Base-by-base conservation (phyloP, 2,329 filamentous ascomycete genomes). In the Fusarium foetens region DNA sequence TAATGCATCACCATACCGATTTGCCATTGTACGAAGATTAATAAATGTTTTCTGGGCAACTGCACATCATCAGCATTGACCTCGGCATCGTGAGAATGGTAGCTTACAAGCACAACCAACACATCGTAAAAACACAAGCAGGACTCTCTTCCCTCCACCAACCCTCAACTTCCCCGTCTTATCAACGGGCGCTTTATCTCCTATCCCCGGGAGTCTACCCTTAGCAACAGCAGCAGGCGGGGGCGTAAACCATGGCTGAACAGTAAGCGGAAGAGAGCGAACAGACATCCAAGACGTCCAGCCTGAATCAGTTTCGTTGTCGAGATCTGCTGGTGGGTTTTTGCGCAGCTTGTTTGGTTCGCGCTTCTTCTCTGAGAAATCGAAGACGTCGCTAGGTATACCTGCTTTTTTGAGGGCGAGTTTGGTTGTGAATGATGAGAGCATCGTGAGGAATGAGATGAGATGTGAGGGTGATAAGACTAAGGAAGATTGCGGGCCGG, bases 41-140 rank as follows among this genome's bases (percentile, higher is more conserved):
- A 90, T 81, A 75, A 90, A 90, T 9, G 87, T 86, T 73, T 89
- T 86, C 74, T 88, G 86, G 25, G 87, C 87, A 76, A 88, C 86
- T 88, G 12, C 3, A 2, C 16, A 7, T 16, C 6, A 29, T 68
- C 17, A 66, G 54, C 33, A 41, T 49, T 25, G 5, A 12, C 49
- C 5, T 12, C 13, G 0, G 3, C 6, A 29, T 14, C 3, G 7
- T 16, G 19, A 10, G 8, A 19, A 25, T 25, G 29, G 21, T 29
- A 58, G 82, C 86, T 69, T 82, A 88, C 86, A 88, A 12, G 87
- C 87, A 77, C 87, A 88, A 11, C 86, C 87, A 17, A 88, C 86
- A 57, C 86, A 89, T 14, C 87, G 84, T 60, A 88, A 71, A 73
- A 89, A 88, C 25, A 88, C 84, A 14, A 88, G 81, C 21, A 88